phyloP scores from a whole-genome alignment of 225 moss, liverwort and hornwort species.

The Antitrichia curtipendula region DNA sequence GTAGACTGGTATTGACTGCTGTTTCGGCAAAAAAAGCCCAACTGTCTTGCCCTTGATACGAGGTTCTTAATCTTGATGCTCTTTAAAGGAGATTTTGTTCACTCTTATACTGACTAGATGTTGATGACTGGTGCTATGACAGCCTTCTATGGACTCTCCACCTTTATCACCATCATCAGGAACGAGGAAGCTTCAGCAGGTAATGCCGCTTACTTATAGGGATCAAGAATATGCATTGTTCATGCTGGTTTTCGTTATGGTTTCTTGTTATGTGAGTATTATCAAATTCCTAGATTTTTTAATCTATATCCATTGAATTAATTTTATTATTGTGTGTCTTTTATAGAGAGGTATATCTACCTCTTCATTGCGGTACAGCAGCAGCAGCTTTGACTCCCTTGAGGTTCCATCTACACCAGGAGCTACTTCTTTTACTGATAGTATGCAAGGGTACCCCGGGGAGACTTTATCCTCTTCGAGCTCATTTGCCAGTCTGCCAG shows the following conservation, averaged over 20 bases:
- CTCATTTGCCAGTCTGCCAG: slow-evolving; percentile 58
- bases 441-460: slow-evolving; percentile 42
- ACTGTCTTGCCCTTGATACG: neutral
- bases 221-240: neutral
- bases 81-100: neutral
- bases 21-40: neutral
- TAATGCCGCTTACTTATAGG: neutral
- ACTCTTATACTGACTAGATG: neutral
- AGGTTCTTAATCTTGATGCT: neutral
- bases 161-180: slow-evolving; percentile 34
- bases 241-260: neutral
- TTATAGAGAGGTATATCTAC: slow-evolving; percentile 25
- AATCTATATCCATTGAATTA: neutral
- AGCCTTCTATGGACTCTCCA: slow-evolving; percentile 39
- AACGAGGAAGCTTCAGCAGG: slow-evolving; percentile 41
- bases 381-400: slow-evolving; percentile 57
- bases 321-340: neutral
- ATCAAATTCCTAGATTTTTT: neutral
- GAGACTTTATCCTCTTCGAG: slow-evolving; percentile 57
- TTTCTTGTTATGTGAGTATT: neutral
- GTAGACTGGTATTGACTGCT: neutral
- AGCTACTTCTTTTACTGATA: slow-evolving; percentile 49
- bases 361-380: slow-evolving; percentile 42
- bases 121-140: slow-evolving; percentile 3
- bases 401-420: slow-evolving; percentile 69